A percentile compares a stretch with the other conserved stretches of the same genome.
These are phyloP conservation scores for Epithele typhae DNA, from an alignment of 768 basidiomycete species.

Conservation along the genomic window DNA sequence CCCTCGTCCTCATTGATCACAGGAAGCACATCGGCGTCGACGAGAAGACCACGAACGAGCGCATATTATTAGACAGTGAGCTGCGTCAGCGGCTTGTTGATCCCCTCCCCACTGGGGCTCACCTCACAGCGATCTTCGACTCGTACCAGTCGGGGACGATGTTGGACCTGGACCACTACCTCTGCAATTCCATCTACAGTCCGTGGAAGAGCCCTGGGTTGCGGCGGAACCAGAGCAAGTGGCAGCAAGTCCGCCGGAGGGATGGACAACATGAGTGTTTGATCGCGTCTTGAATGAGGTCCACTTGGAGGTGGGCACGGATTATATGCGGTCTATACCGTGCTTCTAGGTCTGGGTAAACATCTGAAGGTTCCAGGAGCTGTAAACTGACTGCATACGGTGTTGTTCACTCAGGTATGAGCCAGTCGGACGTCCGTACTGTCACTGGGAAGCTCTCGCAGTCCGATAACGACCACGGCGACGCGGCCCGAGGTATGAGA, in stretches of 20 bases:
- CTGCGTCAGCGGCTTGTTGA: conserved; percentile 19
- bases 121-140: conserved; percentile 19
- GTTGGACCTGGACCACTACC: conserved; percentile 23
- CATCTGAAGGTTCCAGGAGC: too few species aligned
- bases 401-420: conserved; percentile 2
- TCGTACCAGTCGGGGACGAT: conserved; percentile 16
- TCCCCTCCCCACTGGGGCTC: conserved; percentile 18
- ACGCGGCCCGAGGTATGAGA: neutral
- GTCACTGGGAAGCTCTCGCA: conserved; percentile 5
- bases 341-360: neutral
- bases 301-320: too few species aligned
- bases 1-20: conserved; percentile 9
- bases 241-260: conserved; percentile 12
- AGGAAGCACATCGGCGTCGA: conserved; percentile 10
- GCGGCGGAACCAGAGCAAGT: conserved; percentile 16
- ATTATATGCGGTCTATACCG: neutral
- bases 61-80: conserved; percentile 11
- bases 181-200: conserved; percentile 21
- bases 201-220: conserved; percentile 20
- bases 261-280: neutral
- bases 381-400: neutral
- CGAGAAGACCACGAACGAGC: conserved; percentile 1
- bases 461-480: neutral
- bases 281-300: neutral
- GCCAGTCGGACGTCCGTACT: conserved; percentile 3